These are phyloP conservation scores for Diaporthe vaccinii DNA, from an alignment of 2,329 filamentous ascomycete genomes.

Conservation along the genomic window DNA sequence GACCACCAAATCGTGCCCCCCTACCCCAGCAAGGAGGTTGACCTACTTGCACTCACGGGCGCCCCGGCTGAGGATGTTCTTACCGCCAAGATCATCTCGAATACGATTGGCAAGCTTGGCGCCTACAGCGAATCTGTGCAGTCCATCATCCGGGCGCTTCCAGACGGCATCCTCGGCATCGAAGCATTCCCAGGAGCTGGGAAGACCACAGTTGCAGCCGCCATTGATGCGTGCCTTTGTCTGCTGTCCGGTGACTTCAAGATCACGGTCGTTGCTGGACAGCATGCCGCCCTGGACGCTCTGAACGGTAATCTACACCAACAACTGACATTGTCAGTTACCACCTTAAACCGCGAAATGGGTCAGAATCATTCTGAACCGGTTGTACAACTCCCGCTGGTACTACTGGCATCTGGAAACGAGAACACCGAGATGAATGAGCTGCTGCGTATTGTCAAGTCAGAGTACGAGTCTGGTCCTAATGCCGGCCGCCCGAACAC, in stretches of 20 bases:
- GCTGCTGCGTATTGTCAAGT: neutral
- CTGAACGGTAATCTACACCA: neutral
- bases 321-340: neutral
- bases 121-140: neutral
- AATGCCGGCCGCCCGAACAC: neutral
- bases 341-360: neutral
- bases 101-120: neutral
- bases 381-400: neutral
- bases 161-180: neutral
- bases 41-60: neutral
- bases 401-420: neutral
- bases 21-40: neutral
- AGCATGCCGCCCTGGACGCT: neutral
- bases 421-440: neutral
- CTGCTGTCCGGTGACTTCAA: neutral
- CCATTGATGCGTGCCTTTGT: neutral
- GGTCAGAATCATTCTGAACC: neutral
- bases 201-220: neutral
- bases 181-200: constrained; percentile 1
- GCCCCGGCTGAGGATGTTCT: neutral
- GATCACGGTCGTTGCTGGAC: neutral
- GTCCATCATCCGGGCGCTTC: neutral
- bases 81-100: neutral
- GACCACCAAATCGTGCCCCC: neutral
- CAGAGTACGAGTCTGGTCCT: neutral